Conservation (phyloP, 306 rosid genomes). For the Potentilla sterilis region DNA sequence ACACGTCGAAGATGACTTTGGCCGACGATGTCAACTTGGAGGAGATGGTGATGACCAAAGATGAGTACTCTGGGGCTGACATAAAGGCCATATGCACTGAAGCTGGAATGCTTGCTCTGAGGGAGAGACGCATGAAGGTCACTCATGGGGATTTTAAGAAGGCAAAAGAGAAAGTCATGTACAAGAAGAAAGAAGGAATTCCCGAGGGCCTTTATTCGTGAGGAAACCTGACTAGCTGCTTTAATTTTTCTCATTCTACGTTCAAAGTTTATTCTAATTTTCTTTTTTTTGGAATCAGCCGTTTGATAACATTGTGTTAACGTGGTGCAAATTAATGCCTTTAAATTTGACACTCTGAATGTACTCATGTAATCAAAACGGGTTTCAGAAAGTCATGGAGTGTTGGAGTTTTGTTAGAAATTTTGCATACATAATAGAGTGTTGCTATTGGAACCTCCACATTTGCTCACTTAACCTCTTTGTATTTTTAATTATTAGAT, state of each 20-base stretch:
- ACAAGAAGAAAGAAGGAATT: constrained; percentile 97
- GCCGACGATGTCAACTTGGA: constrained; percentile 95
- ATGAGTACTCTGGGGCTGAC: constrained; percentile 97
- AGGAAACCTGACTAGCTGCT: constrained; percentile 18
- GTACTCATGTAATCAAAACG: no score
- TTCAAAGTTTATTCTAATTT: no score
- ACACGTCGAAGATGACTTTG: constrained; percentile 91
- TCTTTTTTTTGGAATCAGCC: no score
- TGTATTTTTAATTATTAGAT: no score
- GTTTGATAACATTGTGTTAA: neutral
- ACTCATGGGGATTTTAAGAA: constrained; percentile 82
- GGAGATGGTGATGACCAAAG: constrained; percentile 97
- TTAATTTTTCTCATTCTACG: neutral
- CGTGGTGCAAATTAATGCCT: neutral
- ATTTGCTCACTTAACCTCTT: no score
- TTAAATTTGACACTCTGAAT: no score
- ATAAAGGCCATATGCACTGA: constrained; percentile 96
- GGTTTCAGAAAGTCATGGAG: no score
- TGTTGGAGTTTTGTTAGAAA: no score
- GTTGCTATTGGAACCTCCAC: no score
- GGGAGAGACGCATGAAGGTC: constrained; percentile 83
- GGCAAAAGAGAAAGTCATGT: constrained; percentile 97
- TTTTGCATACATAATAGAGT: no score
- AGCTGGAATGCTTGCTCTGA: constrained; percentile 91
- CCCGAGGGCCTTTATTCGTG: constrained; percentile 99